Evolutionary conservation across 2,329 filamentous ascomycete species (phyloP), one percentile per base, ranked within the genome.

Genomic region (Talaromyces sp.): DNA sequence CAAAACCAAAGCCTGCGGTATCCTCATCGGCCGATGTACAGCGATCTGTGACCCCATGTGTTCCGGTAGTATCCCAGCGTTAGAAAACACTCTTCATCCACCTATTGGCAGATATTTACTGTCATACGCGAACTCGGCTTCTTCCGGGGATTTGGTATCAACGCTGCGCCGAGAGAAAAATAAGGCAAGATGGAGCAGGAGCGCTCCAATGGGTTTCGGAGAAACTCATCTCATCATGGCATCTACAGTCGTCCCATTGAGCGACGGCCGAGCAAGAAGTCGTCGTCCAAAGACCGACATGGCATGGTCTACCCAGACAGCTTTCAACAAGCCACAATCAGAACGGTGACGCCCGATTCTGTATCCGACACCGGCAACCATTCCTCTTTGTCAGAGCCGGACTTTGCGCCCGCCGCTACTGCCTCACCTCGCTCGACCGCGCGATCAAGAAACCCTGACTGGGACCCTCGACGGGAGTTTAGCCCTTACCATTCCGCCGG

Each of bases 291-390:
- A 62, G 78, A 80, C 63, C 75, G 77, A 36, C 77, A 78, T 67
- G 78, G 77, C 54, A 77, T 77, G 66, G 72, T 80, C 28, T 80
- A 79, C 63, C 75, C 77, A 32, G 79, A 81, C 64, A 78, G 70
- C 60, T 77, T 80, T 64, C 73, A 73, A 62, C 77, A 78, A 54
- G 72, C 71, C 25, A 75, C 75, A 47, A 79, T 80, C 62, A 76
- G 78, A 64, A 75, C 78, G 17, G 77, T 80, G 62, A 81, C 78
- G 19, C 79, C 79, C 52, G 80, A 81, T 63, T 75, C 77, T 47
- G 63, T 63, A 54, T 69, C 71, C 53, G 73, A 71, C 55, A 65
- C 70, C 19, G 67, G 70, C 60, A 75, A 72, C 59, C 68, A 76
- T 56, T 77, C 75, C n/a, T 71, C 74, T 56, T 63, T 71, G 54